Evolutionary conservation across 2,329 filamentous ascomycete genomes (phyloP), one percentile per base, ranked within the genome.

Genomic region (Dactylellina leptospora): DNA sequence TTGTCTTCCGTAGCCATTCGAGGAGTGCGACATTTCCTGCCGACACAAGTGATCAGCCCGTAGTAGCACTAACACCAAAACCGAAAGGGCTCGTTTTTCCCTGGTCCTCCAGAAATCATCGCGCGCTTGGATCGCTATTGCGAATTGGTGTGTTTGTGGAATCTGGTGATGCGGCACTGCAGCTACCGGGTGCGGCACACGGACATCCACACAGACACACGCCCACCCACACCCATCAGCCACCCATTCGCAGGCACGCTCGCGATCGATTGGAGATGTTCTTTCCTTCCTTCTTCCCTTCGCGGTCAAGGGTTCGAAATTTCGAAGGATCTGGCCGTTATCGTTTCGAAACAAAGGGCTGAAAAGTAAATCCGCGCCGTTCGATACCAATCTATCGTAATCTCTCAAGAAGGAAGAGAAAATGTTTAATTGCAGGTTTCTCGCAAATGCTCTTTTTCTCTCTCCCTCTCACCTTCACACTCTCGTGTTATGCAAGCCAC

Each of bases 21-120:
- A n/a, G n/a, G n/a, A 63, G 66, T 71, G 51, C 51, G 66, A 71
- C 66, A 62, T 71, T 62, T 71, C 58, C 44, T 71, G 66, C 66
- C 56, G 66, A 71, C 66, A 71, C 42, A 61, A 40, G n/a, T n/a
- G 51, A 71, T 71, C 66, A 71, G 58, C 66, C 53, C 66, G 58
- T 62, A n/a, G n/a, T n/a, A n/a, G n/a, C n/a, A n/a, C n/a, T n/a
- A 71, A 47, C 56, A 70, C 66, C 63, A 71, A 51, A 56, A 56
- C 55, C 22, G 48, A 71, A 58, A 48, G 40, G 66, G 66, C 58
- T 58, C 25, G 51, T n/a, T n/a, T n/a, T n/a, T n/a, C n/a, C n/a
- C n/a, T n/a, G n/a, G n/a, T n/a, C n/a, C n/a, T n/a, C n/a, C n/a
- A 71, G 58, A 71, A 58, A 63, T 71, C n/a, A n/a, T n/a, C 66